Evolutionary conservation across 345 rosid genomes (phyloP), one percentile per base, ranked within the genome.

Genomic region (Angophora floribunda): DNA sequence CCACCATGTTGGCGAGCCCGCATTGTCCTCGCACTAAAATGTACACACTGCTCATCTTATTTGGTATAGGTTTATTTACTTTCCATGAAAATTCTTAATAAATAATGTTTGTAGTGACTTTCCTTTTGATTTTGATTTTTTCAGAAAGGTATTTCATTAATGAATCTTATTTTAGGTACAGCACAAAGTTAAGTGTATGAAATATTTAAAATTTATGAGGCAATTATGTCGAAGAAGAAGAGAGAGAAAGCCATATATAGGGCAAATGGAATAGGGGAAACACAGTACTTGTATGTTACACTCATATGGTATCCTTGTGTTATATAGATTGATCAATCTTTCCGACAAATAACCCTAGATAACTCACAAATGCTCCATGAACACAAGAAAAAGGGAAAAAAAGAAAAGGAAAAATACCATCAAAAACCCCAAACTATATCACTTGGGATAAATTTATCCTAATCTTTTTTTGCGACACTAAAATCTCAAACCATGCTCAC

Each of bases 211-310:
- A 57, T 22, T 22, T 21, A 57, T 57, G 28, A 57, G 32, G 67
- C 16, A 11, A 61, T 14, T 61, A 59, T 59, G 15, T 59, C n/a
- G 65, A 9, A 55, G 61, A 53, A 57, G 63, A 6, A 57, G 6
- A 1, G 3, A 55, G 28, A 55, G 61, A 55, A 15, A 51, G 52
- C 51, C 11, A 50, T 50, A 50, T 50, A 50, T 9, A 15, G 53
- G 53, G 53, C 24, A 8, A 22, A 55, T 59, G 65, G 65, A 59
- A 11, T 30, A 0, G 65, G 65, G 65, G 15, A 59, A 59, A 59
- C 15, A 0, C 65, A 0, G 14, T 24, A 59, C 13, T 59, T 10
- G n/a, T 11, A 59, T 0, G 30, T 59, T 59, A 30, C 65, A 0
- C 15, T 59, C 65, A 0, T 59, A 7, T 59, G n/a, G 65, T 59